Evolutionary conservation across 163 green algal genomes (phyloP).

Genomic region (Chloroidium sp.): DNA sequence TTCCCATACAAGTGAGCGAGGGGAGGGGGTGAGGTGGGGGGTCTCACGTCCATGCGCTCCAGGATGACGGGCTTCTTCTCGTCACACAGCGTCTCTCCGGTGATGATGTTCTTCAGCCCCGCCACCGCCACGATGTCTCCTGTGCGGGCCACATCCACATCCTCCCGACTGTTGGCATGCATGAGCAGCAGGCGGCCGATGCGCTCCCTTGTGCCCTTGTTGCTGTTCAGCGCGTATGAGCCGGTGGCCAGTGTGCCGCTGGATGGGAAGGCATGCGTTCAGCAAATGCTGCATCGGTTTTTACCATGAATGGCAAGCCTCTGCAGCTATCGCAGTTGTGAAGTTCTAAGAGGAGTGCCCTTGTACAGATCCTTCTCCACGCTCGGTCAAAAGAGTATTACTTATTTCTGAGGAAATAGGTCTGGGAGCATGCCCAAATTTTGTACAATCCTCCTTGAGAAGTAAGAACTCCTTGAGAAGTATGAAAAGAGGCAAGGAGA

Average conservation of each 20-base stretch:
- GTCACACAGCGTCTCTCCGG: slow-evolving; percentile 94
- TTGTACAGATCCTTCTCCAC: too few species aligned
- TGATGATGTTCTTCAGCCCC: slow-evolving; percentile 84
- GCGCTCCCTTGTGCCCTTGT: slow-evolving; percentile 95
- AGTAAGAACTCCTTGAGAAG: too few species aligned
- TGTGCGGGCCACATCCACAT: slow-evolving; percentile 72
- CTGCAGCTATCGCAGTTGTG: too few species aligned
- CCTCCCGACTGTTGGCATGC: slow-evolving; percentile 94
- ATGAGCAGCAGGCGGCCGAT: slow-evolving; percentile 96
- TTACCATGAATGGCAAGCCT: too few species aligned
- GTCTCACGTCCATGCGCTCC: slow-evolving; percentile 87
- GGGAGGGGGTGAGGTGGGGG: slow-evolving; percentile 3
- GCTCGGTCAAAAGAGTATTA: too few species aligned
- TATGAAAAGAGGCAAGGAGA: too few species aligned
- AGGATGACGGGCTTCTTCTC: slow-evolving; percentile 85
- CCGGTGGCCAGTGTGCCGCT: slow-evolving; percentile 28
- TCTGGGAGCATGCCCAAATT: too few species aligned
- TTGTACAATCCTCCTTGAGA: too few species aligned
- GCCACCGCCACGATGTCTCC: slow-evolving; percentile 95
- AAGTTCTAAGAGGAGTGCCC: too few species aligned
- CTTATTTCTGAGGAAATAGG: too few species aligned
- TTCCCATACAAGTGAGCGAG: too few species aligned
- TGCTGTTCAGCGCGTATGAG: slow-evolving; percentile 81
- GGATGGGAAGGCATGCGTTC: not conserved
- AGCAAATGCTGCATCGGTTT: too few species aligned